Base-by-base conservation (phyloP, 2,329 filamentous ascomycete species). In the Colletotrichum musicola region DNA sequence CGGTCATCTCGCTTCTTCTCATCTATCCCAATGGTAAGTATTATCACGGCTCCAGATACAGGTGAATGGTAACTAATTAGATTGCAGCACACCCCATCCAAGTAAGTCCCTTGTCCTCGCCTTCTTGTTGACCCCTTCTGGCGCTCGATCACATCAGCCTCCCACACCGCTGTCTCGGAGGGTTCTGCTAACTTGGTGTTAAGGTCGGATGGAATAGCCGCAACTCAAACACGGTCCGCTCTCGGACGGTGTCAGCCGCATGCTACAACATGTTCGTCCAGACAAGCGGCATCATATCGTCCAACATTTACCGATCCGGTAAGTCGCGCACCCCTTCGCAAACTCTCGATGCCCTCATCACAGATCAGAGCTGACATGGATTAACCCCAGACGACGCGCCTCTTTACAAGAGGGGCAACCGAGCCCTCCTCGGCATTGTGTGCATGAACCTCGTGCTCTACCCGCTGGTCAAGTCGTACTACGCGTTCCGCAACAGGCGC, bases 171-270 rank as follows among this genome's bases (percentile, higher is more conserved):
- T n/a, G n/a, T n/a, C n/a, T n/a, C n/a, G n/a, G n/a, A n/a, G n/a
- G n/a, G n/a, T n/a, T n/a, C 14, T 46, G 4, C 30, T 35, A 35
- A 35, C 30, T 9, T 35, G 1, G 4, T 5, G 6, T 9, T 9
- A 35, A 59, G n/a, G 46, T 60, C 1, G 87, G 85, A 0, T 85
- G 87, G 77, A 86, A 83, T 1, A 86, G 84, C 1, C 82, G 86
- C 51, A 90, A 90, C 71, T 83, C 87, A 0, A 87, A 88, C 58
- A 84, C 84, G 2, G 88, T 90, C 0, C 81, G 87, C 6, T 88
- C 86, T 4, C 78, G 88, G 10, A 86, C 88, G 0, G 85, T 90
- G 2, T 85, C 85, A 0, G 84, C 85, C 1, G 87, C 86, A 1
- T 75, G 88, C 14, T 90, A 89, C 75, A 90, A 89, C 71, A 81